Percentiles rank a stretch among this genome's conserved stretches.
phyloP scores from a whole-genome alignment of 2,329 filamentous ascomycete species.

The Botrytis fragariae region DNA sequence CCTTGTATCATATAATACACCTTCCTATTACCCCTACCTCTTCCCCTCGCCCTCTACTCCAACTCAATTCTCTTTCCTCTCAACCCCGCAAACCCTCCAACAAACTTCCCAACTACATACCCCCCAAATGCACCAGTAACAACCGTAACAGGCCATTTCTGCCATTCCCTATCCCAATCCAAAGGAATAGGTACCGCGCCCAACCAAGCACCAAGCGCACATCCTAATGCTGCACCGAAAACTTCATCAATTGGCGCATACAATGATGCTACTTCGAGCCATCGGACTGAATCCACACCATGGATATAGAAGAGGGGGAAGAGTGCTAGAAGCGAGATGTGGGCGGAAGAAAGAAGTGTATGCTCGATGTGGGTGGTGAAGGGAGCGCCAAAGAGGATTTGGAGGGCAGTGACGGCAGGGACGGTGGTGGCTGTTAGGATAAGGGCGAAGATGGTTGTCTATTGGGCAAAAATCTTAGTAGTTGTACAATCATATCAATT shows the following conservation, averaged over 20 bases:
- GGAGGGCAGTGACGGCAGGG: constrained; percentile 53
- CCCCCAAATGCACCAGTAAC: constrained; percentile 79
- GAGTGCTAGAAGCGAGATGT: constrained; percentile 74
- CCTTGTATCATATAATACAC: neutral
- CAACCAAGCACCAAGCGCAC: constrained; percentile 80
- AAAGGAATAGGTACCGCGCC: constrained; percentile 93
- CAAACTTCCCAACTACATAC: constrained; percentile 65
- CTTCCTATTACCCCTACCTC: neutral
- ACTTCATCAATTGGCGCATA: constrained; percentile 76
- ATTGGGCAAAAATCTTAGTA: neutral
- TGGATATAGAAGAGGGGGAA: constrained; percentile 84
- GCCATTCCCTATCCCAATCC: constrained; percentile 99
- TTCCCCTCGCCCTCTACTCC: constrained; percentile 26
- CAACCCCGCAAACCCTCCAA: constrained; percentile 45
- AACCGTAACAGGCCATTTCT: constrained; percentile 95
- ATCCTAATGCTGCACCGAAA: constrained; percentile 78
- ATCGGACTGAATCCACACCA: constrained; percentile 69
- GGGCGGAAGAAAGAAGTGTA: constrained; percentile 76
- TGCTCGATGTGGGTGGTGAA: constrained; percentile 76
- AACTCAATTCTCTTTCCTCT: constrained; percentile 39
- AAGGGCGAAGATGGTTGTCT: constrained; percentile 61
- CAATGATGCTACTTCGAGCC: constrained; percentile 67
- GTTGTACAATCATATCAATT: neutral
- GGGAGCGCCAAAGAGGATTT: constrained; percentile 88
- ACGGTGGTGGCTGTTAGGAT: constrained; percentile 48